These are phyloP conservation scores for Zygosaccharomyces pseudobailii DNA, from an alignment of 1,139 yeast species.

Conservation along the genomic window DNA sequence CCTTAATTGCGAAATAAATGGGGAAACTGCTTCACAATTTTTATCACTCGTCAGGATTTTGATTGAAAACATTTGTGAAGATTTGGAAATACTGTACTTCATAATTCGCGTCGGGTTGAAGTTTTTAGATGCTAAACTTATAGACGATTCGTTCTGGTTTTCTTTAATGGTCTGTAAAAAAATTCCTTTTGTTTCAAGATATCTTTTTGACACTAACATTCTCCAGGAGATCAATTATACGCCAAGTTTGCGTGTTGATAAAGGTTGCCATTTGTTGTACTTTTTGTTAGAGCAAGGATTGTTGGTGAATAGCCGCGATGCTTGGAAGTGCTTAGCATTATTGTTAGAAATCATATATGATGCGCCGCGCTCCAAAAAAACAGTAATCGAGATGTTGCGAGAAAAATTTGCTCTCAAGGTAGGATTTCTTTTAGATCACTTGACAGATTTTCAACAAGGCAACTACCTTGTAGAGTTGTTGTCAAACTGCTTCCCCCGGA, in stretches of 20 bases:
- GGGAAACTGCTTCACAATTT: slow-evolving; percentile 4
- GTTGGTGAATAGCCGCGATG: slow-evolving; percentile 7
- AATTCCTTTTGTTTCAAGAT: neutral
- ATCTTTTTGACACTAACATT: slow-evolving; percentile 2
- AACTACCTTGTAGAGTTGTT: slow-evolving; percentile 19
- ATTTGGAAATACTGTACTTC: slow-evolving; percentile 7
- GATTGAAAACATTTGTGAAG: neutral
- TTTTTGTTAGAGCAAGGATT: slow-evolving; percentile 15
- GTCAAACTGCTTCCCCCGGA: slow-evolving; percentile 19
- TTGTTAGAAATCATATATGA: slow-evolving; percentile 11
- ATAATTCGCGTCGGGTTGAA: slow-evolving; percentile 24
- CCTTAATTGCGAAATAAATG: slow-evolving; percentile 1
- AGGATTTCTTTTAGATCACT: slow-evolving; percentile 17
- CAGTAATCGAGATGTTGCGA: slow-evolving; percentile 12
- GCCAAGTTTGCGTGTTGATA: slow-evolving; percentile 8
- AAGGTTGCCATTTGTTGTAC: slow-evolving; percentile 8
- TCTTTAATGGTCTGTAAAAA: slow-evolving; percentile 21
- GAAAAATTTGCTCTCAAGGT: slow-evolving; percentile 11
- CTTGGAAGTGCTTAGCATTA: slow-evolving; percentile 23
- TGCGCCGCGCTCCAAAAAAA: slow-evolving; percentile 12
- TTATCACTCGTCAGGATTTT: slow-evolving; percentile 5
- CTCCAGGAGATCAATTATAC: slow-evolving; percentile 13
- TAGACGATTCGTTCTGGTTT: slow-evolving; percentile 26
- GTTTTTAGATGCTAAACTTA: slow-evolving; percentile 13
- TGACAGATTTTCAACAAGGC: slow-evolving; percentile 21